Evolutionary conservation across 495 filamentous ascomycete species (phyloP).

Genomic region (Sphaerosporella brunnea): DNA sequence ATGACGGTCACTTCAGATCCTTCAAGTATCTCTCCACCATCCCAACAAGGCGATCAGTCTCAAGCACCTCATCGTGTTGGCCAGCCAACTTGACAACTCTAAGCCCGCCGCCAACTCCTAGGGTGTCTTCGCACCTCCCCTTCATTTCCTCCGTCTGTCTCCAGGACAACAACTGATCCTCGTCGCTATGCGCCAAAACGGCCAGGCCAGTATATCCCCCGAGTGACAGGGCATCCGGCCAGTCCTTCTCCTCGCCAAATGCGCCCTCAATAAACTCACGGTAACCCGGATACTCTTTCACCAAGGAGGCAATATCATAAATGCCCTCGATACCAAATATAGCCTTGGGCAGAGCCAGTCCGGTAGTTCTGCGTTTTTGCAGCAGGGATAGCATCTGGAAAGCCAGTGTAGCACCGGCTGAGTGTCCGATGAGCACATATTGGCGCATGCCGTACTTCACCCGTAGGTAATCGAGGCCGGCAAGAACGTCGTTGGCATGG

Average conservation of each 20-base stretch:
- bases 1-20: constrained; percentile 4
- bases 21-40: constrained; percentile 11
- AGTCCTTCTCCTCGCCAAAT: constrained; percentile 36
- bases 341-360: constrained; percentile 26
- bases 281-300: constrained; percentile 38
- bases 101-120: constrained; percentile 25
- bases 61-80: constrained; percentile 46
- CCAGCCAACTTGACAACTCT: constrained; percentile 32
- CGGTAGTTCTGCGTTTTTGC: constrained; percentile 28
- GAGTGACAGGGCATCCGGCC: constrained; percentile 30
- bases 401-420: constrained; percentile 54
- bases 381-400: constrained; percentile 40
- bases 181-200: constrained; percentile 40
- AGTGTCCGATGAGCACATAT: constrained; percentile 60
- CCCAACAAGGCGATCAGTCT: constrained; percentile 34
- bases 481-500: constrained; percentile 51
- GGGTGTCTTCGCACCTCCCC: constrained; percentile 21
- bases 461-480: constrained; percentile 45
- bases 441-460: constrained; percentile 33
- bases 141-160: constrained; percentile 36
- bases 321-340: constrained; percentile 48
- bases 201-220: constrained; percentile 30
- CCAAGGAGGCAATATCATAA: constrained; percentile 43
- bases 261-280: constrained; percentile 41
- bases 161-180: constrained; percentile 44